Evolutionary conservation across 2,329 filamentous ascomycete species (phyloP).

Genomic region (Atkinsonella hypoxylon): DNA sequence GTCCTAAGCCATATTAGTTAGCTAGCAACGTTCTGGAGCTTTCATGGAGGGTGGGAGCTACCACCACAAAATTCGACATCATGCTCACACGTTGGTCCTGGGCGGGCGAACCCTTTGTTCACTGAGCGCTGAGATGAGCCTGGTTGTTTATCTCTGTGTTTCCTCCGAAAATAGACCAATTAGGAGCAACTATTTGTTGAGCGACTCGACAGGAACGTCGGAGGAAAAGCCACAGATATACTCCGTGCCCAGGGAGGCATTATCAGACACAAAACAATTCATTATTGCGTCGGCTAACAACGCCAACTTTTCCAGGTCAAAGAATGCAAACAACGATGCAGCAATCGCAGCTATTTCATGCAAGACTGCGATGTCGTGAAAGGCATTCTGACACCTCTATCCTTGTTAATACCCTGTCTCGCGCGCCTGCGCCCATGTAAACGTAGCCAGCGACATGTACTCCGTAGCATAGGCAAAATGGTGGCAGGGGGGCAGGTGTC

Average conservation of each 20-base stretch:
- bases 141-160: too few species aligned
- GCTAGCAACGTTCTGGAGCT: neutral
- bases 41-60: neutral
- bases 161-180: too few species aligned
- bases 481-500: slow-evolving; percentile 4
- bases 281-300: too few species aligned
- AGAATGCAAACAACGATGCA: neutral
- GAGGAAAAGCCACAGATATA: too few species aligned
- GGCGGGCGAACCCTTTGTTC: too few species aligned
- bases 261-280: too few species aligned
- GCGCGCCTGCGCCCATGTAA: neutral
- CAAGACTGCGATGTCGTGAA: neutral
- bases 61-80: neutral
- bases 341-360: neutral
- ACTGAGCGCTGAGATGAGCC: too few species aligned
- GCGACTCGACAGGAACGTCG: too few species aligned
- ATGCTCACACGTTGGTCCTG: neutral
- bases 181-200: too few species aligned
- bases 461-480: slow-evolving; percentile 6
- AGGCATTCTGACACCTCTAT: neutral
- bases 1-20: neutral
- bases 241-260: too few species aligned
- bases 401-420: neutral
- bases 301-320: too few species aligned
- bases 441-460: neutral